phyloP scores from a whole-genome alignment of 805 yeast species.

The Ogataea neopini region DNA sequence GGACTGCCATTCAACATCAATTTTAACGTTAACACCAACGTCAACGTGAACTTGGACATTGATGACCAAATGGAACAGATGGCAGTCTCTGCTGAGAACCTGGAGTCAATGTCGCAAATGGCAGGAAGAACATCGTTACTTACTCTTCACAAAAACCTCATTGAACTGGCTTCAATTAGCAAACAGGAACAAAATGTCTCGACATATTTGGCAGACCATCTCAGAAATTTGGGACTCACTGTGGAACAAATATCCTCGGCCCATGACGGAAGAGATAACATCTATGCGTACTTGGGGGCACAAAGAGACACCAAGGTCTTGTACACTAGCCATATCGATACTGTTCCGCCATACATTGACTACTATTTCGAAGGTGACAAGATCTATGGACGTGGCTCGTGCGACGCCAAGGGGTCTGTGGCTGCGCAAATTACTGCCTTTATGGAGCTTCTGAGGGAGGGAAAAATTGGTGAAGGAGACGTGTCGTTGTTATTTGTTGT shows the following conservation, averaged over 20 bases:
- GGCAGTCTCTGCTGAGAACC: too few species aligned
- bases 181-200: constrained; percentile 40
- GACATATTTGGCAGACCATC: constrained; percentile 39
- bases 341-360: constrained; percentile 67
- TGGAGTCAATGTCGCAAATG: neutral
- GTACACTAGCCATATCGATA: constrained; percentile 67
- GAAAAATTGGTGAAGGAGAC: constrained; percentile 51
- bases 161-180: constrained; percentile 39
- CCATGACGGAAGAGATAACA: constrained; percentile 42
- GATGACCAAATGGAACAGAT: neutral
- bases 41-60: constrained; percentile 6
- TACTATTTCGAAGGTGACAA: constrained; percentile 48
- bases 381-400: constrained; percentile 66
- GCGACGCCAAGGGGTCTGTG: constrained; percentile 73
- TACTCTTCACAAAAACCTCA: constrained; percentile 37
- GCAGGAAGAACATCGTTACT: constrained; percentile 19
- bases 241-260: constrained; percentile 47
- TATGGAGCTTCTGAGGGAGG: constrained; percentile 43
- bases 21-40: constrained; percentile 11
- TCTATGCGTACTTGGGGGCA: constrained; percentile 56
- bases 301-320: constrained; percentile 48
- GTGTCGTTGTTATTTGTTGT: constrained; percentile 60
- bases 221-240: constrained; percentile 46
- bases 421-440: constrained; percentile 61
- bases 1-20: constrained; percentile 11